Base-by-base conservation (phyloP, 139 green algal species). In the Chlamydomonas sphaeroides region DNA sequence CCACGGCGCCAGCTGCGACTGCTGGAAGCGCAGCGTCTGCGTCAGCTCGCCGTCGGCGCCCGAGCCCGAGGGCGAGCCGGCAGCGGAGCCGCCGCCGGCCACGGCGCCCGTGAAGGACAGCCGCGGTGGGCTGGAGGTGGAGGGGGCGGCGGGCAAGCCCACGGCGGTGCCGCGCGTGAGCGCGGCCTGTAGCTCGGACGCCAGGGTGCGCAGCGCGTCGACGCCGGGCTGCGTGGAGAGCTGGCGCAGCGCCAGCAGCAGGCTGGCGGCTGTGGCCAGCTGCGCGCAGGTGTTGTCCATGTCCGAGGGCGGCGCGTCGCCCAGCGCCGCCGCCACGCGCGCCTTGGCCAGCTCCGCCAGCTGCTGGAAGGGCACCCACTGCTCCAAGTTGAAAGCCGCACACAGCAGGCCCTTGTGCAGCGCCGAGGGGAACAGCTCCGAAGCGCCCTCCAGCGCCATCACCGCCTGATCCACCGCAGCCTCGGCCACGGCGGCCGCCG, bases 341-440 rank as follows among this genome's bases (percentile, higher is more conserved):
- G 62, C 35, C 25, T 68, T 14, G 1, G 83, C 89, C 39, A 85
- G 65, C 28, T 84, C 49, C 39, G 87, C 26, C 25, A 89, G 73
- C 73, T 84, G 57, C 32, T 75, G 45, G 49, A 92, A 89, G 28
- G 56, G 59, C 5, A 49, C n/a, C 39, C 68, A 36, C 39, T 88
- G 79, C 68, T 90, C 86, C 53, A 88, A 79, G 74, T 84, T 86
- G 80, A 87, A 88, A 0, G 89, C 89, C 5, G 83, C 78, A 67
- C 83, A 88, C 80, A 93, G 66, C 18, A 93, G 66, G 21, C 68
- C 79, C 72, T 90, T 81, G 39, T 76, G 84, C 11, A 79, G 65
- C 35, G 17, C 26, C 45, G 41, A 83, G 33, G 76, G 63, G 5
- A 83, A 32, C 36, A 14, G 25, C 45, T 83, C 62, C n/a, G 49